These are phyloP conservation scores for Tetracladium setigerum DNA, from an alignment of 495 filamentous ascomycete genomes.

Conservation along the genomic window DNA sequence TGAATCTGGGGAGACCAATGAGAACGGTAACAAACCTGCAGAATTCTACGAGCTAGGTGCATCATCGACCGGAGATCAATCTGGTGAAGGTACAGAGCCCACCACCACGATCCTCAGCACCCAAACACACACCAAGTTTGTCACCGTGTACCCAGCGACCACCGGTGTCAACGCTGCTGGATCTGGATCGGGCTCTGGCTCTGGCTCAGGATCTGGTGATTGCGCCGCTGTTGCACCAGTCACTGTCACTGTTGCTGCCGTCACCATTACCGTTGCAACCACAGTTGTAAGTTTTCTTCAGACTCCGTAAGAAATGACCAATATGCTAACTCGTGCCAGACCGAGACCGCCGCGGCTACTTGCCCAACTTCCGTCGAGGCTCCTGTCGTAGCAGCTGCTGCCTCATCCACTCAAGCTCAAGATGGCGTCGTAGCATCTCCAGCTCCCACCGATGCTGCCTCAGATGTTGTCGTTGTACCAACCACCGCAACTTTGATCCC, in stretches of 20 bases:
- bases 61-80: neutral
- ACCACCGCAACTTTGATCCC: constrained; percentile 20
- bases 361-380: constrained; percentile 6
- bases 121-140: constrained; percentile 21
- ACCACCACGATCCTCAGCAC: constrained; percentile 18
- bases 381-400: neutral
- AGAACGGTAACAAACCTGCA: neutral
- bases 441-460: constrained; percentile 5
- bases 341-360: constrained; percentile 17
- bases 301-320: constrained; percentile 4
- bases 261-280: constrained; percentile 20
- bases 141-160: constrained; percentile 16
- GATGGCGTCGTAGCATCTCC: neutral
- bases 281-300: constrained; percentile 32
- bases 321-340: constrained; percentile 9
- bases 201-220: constrained; percentile 1
- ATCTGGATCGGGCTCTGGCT: constrained; percentile 2
- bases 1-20: neutral
- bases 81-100: constrained; percentile 2
- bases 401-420: neutral
- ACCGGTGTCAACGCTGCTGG: constrained; percentile 18
- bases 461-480: constrained; percentile 8
- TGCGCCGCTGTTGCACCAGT: constrained; percentile 9
- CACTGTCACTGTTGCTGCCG: constrained; percentile 33
- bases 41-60: too few relatives aligned